phyloP scores from a whole-genome alignment of 2,329 filamentous ascomycete genomes.

The Exophiala lecanii-corni region DNA sequence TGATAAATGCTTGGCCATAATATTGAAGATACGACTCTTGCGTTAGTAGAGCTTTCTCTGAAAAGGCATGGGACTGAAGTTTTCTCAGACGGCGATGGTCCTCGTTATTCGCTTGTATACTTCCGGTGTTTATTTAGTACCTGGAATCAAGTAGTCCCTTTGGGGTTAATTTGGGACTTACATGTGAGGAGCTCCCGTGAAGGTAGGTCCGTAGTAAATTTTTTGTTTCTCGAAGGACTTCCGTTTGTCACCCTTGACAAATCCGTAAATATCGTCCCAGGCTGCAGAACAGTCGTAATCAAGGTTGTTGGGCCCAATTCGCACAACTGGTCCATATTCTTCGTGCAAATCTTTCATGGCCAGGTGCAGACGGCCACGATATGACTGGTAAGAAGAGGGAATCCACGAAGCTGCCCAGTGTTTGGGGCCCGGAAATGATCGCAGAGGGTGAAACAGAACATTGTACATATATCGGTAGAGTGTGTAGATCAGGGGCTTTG shows the following conservation, averaged over 20 bases:
- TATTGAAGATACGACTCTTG: conserved; percentile 32
- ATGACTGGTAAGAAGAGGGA: conserved; percentile 16
- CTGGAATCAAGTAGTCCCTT: too few relatives aligned
- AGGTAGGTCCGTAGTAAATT: neutral
- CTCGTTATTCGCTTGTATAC: conserved; percentile 8
- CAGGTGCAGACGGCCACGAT: conserved; percentile 18
- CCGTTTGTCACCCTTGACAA: neutral
- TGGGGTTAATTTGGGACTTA: too few relatives aligned
- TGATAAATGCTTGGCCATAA: conserved; percentile 16
- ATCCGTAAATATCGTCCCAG: conserved; percentile 31
- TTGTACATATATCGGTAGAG: too few relatives aligned
- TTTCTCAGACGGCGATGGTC: conserved; percentile 31
- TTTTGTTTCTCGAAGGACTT: neutral
- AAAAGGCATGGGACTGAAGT: conserved; percentile 38
- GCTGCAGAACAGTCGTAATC: conserved; percentile 26
- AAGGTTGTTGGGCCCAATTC: conserved; percentile 31
- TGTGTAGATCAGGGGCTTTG: too few relatives aligned
- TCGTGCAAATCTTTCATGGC: conserved; percentile 24
- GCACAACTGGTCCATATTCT: conserved; percentile 30
- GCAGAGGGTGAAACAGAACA: conserved; percentile 31
- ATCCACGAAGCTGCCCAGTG: conserved; percentile 25
- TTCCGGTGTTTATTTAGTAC: neutral
- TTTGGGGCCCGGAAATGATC: conserved; percentile 29
- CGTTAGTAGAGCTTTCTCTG: conserved; percentile 37
- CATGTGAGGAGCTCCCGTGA: too few relatives aligned